These are phyloP conservation scores for Edaphochlamys debaryana DNA, from an alignment of 139 green algal species.

Conservation along the genomic window DNA sequence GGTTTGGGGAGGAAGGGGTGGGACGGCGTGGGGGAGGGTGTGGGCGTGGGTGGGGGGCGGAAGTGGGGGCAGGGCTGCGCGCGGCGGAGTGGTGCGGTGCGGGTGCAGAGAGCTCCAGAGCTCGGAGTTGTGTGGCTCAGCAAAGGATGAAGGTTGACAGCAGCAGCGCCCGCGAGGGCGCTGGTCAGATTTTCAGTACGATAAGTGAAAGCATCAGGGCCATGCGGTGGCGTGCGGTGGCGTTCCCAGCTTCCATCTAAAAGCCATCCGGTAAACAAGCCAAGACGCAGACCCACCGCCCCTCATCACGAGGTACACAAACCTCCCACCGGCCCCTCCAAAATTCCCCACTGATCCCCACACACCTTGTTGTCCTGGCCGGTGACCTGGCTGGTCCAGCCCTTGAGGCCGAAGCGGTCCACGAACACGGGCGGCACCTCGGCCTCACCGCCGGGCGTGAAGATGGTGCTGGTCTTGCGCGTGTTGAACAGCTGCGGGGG, in stretches of 20 bases:
- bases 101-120: too few species aligned
- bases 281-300: too few species aligned
- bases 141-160: neutral
- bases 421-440: constrained; percentile 96
- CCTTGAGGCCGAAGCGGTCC: constrained; percentile 90
- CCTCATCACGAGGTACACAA: too few species aligned
- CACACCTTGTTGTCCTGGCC: constrained; percentile 70
- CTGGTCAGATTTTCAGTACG: neutral
- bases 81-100: too few species aligned
- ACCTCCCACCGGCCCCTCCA: too few species aligned
- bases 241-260: too few species aligned
- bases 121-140: neutral
- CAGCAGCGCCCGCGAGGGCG: neutral
- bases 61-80: neutral
- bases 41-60: too few species aligned
- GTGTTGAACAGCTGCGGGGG: constrained; percentile 80
- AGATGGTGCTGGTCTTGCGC: constrained; percentile 91
- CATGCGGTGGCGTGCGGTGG: too few species aligned
- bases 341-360: too few species aligned
- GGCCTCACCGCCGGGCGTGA: constrained; percentile 74
- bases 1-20: too few species aligned
- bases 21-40: too few species aligned
- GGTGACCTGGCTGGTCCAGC: constrained; percentile 66
- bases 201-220: neutral
- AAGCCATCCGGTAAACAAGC: too few species aligned